Base-by-base conservation (phyloP, 805 yeast species). In the Candida glaebosa region DNA sequence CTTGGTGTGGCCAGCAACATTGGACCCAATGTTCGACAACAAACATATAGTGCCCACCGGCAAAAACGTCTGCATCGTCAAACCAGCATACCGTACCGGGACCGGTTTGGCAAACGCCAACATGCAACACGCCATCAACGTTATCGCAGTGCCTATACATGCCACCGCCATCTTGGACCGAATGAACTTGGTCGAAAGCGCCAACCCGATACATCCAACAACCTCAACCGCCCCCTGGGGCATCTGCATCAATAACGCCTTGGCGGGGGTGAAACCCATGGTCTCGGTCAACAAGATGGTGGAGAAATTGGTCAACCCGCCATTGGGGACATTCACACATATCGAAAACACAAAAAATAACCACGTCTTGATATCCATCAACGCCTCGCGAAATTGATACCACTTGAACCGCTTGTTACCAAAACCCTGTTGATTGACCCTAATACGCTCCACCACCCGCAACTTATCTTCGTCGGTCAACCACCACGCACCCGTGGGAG, bases 1-100 rank as follows among this genome's bases (percentile, higher is more conserved):
- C 61, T 79, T 80, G 8, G 84, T 78, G 51, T 71, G 74, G 6
- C 85, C 85, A 5, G 77, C 76, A 36, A 70, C 66, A 49, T 78
- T 78, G 4, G 77, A 61, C 19, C 79, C 66, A 22, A 74, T 54
- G 39, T 60, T 45, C 1, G 73, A 61, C 34, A 65, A 46, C 20
- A 62, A 44, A 44, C 61, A 61, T 33, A 64, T 56, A 32, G 57
- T 51, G 5, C 56, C 54, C 3, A 60, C 32, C 1, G 68, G 65
- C 5, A 52, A 52, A 18, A 70, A 58, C 12, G 61, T 56, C 44
- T 54, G 54, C 28, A 76, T 40, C 40, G 60, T 61, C 16, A 60
- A 67, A 3, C 54, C 54, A 4, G 48, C 54, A 8, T 45, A 41
- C 16, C 73, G 12, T 14, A 35, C 38, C 12, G 38, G 31, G 22